Evolutionary conservation across 2,329 filamentous ascomycete species (phyloP).

Genomic region (Clonostachys chloroleuca): DNA sequence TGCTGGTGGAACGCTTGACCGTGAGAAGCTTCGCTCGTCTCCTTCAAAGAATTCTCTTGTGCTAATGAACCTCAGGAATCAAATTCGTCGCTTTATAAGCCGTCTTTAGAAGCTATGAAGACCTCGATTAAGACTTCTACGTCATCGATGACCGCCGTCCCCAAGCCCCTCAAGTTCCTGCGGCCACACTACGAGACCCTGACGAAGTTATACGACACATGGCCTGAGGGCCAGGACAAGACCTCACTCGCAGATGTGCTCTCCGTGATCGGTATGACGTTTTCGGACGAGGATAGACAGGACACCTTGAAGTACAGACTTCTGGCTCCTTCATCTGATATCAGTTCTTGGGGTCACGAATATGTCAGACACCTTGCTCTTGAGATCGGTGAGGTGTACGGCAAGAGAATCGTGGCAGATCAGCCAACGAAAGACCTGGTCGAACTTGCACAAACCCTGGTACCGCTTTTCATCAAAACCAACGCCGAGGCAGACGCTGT

Average conservation of each 20-base stretch:
- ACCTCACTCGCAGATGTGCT: conserved; percentile 89
- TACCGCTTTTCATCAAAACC: conserved; percentile 93
- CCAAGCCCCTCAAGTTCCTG: conserved; percentile 96
- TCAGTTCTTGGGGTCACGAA: conserved; percentile 97
- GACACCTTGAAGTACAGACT: conserved; percentile 96
- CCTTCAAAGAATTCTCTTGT: not conserved
- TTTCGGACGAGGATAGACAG: conserved; percentile 91
- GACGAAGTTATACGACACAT: conserved; percentile 82
- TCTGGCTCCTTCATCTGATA: conserved; percentile 83
- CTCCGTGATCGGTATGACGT: conserved; percentile 98
- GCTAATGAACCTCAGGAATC: conserved; percentile 52
- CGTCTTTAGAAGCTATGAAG: conserved; percentile 94
- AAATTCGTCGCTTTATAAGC: conserved; percentile 82
- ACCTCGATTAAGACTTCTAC: conserved; percentile 98
- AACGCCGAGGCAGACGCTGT: conserved; percentile 98
- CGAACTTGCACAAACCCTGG: conserved; percentile 76
- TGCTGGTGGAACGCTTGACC: conserved; percentile 93
- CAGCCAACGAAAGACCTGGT: conserved; percentile 80
- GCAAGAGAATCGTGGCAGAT: conserved; percentile 80
- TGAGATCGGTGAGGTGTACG: conserved; percentile 93
- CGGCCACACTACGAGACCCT: conserved; percentile 93
- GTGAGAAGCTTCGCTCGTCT: conserved; percentile 39
- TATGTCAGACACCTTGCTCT: conserved; percentile 94
- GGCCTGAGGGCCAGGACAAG: conserved; percentile 82
- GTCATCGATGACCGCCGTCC: conserved; percentile 98